Percentiles rank a stretch among this genome's conserved stretches.
Evolutionary conservation across 495 filamentous ascomycete genomes (phyloP).

Genomic region (Tetracladium setigerum): DNA sequence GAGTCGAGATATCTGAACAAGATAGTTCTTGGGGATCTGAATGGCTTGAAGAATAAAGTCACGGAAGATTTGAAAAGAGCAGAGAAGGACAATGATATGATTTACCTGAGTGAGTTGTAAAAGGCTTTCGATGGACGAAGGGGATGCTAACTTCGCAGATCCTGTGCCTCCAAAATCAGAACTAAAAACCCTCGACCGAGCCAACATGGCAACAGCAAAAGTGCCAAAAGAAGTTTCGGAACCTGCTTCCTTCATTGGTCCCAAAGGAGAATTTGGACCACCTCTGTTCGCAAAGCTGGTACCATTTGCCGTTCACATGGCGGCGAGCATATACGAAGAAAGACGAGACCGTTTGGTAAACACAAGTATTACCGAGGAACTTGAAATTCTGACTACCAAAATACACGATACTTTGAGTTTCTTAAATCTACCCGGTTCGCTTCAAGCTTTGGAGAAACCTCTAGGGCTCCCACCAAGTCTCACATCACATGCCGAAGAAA

Average conservation of each 20-base stretch:
- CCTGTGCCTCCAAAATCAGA: conserved; percentile 84
- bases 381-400: conserved; percentile 73
- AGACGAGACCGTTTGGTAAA: conserved; percentile 83
- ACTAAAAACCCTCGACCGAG: conserved; percentile 76
- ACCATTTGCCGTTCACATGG: conserved; percentile 91
- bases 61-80: conserved; percentile 84
- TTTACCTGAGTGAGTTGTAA: conserved; percentile 60
- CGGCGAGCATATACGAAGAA: conserved; percentile 91
- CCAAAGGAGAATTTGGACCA: conserved; percentile 70
- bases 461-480: conserved; percentile 82
- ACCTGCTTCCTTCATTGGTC: conserved; percentile 69
- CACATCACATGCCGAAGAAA: conserved; percentile 86
- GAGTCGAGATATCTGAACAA: conserved; percentile 83
- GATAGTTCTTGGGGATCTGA: conserved; percentile 71
- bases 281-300: conserved; percentile 87
- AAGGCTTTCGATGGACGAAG: background rate
- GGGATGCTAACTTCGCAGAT: conserved; percentile 29
- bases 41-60: conserved; percentile 73
- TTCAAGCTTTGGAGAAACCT: conserved; percentile 93
- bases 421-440: conserved; percentile 82
- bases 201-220: conserved; percentile 76
- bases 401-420: conserved; percentile 76
- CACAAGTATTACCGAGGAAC: conserved; percentile 71
- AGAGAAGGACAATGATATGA: conserved; percentile 93
- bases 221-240: conserved; percentile 78